These are phyloP conservation scores for Ceratobasidium sp. DNA, from an alignment of 1,284 basidiomycete species.

Conservation along the genomic window DNA sequence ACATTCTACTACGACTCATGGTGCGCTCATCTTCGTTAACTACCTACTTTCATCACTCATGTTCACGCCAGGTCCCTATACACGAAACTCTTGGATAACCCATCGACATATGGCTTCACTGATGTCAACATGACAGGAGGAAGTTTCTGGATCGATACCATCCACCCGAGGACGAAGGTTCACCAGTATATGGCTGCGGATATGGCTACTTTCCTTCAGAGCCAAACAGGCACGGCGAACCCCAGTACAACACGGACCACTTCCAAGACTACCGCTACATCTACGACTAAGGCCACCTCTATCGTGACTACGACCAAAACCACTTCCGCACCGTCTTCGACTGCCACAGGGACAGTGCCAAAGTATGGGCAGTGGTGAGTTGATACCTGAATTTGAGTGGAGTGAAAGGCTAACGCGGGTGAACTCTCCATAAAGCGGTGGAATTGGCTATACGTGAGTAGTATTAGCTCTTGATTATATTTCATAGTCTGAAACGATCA, in stretches of 20 bases:
- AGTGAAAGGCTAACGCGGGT: neutral
- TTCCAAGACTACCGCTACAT: neutral
- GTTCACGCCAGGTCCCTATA: slow-evolving; percentile 29
- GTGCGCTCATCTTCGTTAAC: neutral
- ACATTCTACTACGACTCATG: slow-evolving; percentile 43
- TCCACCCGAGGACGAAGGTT: slow-evolving; percentile 35
- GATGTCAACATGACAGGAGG: slow-evolving; percentile 38
- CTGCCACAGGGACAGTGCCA: slow-evolving; percentile 36
- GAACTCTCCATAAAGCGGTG: slow-evolving; percentile 17
- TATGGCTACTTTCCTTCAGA: slow-evolving; percentile 32
- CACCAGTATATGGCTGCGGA: slow-evolving; percentile 43
- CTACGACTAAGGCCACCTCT: slow-evolving; percentile 5
- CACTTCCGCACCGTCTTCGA: slow-evolving; percentile 33
- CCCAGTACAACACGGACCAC: slow-evolving; percentile 6
- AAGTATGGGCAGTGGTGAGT: slow-evolving; percentile 44
- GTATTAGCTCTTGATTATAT: neutral
- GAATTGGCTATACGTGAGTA: slow-evolving; percentile 42
- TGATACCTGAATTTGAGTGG: neutral
- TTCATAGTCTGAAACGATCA: neutral
- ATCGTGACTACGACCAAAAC: slow-evolving; percentile 27
- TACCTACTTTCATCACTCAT: no score
- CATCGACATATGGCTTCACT: slow-evolving; percentile 39
- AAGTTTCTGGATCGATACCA: slow-evolving; percentile 43
- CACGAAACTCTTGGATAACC: slow-evolving; percentile 36
- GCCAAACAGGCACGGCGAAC: slow-evolving; percentile 23